These are phyloP conservation scores for Seiridium cupressi DNA, from an alignment of 2,329 filamentous ascomycete genomes.

Conservation along the genomic window DNA sequence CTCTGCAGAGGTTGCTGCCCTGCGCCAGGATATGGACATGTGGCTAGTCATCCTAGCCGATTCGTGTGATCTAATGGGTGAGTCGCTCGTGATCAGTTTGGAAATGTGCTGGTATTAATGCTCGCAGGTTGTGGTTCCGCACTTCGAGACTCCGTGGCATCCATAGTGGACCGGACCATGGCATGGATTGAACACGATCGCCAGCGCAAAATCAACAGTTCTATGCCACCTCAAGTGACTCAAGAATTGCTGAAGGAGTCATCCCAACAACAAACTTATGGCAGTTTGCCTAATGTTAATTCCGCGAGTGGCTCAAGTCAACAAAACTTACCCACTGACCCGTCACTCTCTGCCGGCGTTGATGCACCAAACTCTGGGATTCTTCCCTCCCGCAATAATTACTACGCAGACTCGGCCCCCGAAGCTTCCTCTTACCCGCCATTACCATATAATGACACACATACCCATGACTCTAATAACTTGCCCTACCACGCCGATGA, in stretches of 20 bases:
- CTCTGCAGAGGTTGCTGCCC: constrained; percentile 53
- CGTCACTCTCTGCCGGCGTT: constrained; percentile 9
- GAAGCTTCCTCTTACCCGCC: constrained; percentile 24
- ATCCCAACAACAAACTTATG: constrained; percentile 25
- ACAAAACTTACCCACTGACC: constrained; percentile 18
- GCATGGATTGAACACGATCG: constrained; percentile 52
- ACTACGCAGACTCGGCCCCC: constrained; percentile 22
- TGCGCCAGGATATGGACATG: constrained; percentile 65
- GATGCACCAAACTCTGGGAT: constrained; percentile 20
- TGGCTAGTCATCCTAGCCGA: constrained; percentile 70
- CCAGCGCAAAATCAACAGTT: constrained; percentile 28
- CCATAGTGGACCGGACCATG: constrained; percentile 51
- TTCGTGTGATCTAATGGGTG: constrained; percentile 65
- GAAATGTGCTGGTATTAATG: background rate
- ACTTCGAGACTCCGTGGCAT: constrained; percentile 42
- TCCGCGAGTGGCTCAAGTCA: constrained; percentile 13
- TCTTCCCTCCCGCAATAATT: constrained; percentile 19
- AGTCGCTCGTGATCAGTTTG: constrained; percentile 23
- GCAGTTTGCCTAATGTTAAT: constrained; percentile 15
- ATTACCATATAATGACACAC: constrained; percentile 22
- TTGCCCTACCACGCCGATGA: constrained; percentile 24
- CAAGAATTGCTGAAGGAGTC: constrained; percentile 29
- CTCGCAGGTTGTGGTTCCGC: constrained; percentile 40
- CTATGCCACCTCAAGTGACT: constrained; percentile 16
- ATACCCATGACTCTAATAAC: constrained; percentile 18